Percentiles rank a stretch among this genome's conserved stretches.
These are phyloP conservation scores for Rhodamnia argentea DNA, from an alignment of 345 rosid genomes.

Conservation along the genomic window DNA sequence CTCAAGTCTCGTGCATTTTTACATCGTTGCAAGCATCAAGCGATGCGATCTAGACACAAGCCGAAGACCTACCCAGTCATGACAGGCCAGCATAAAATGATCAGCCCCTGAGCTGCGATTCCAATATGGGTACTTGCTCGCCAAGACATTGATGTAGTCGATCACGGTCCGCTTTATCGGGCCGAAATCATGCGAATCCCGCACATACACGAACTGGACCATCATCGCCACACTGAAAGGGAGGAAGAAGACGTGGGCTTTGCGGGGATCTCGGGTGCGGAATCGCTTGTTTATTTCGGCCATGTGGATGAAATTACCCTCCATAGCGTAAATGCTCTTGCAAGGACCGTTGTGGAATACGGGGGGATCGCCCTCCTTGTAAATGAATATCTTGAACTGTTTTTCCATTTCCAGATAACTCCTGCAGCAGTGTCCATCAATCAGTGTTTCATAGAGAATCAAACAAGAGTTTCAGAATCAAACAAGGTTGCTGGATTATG, in stretches of 20 bases:
- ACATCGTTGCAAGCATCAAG: not conserved
- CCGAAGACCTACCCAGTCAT: constrained; percentile 55
- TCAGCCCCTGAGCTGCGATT: constrained; percentile 79
- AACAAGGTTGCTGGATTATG: not conserved
- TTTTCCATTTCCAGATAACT: constrained; percentile 92
- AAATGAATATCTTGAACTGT: constrained; percentile 59
- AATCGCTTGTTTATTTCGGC: constrained; percentile 31
- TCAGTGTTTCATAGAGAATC: too few relatives aligned
- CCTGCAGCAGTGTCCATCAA: constrained; percentile 16
- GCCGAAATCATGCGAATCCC: constrained; percentile 45
- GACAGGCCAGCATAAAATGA: constrained; percentile 89
- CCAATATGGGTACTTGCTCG: constrained; percentile 58
- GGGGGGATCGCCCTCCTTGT: constrained; percentile 82
- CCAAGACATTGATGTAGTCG: constrained; percentile 54
- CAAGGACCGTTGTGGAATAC: constrained; percentile 91
- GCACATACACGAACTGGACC: constrained; percentile 66
- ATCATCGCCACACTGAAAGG: constrained; percentile 77
- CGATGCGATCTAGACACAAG: not conserved
- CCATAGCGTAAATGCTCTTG: constrained; percentile 86
- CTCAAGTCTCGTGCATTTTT: not conserved
- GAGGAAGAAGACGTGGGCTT: constrained; percentile 64
- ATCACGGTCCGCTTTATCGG: constrained; percentile 54
- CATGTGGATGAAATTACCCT: constrained; percentile 64
- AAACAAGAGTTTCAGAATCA: not conserved
- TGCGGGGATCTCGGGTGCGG: constrained; percentile 49